Percentiles rank a stretch among this genome's conserved stretches.
Evolutionary conservation across 306 rosid species (phyloP).

Genomic region (Casuarina cunninghamiana): DNA sequence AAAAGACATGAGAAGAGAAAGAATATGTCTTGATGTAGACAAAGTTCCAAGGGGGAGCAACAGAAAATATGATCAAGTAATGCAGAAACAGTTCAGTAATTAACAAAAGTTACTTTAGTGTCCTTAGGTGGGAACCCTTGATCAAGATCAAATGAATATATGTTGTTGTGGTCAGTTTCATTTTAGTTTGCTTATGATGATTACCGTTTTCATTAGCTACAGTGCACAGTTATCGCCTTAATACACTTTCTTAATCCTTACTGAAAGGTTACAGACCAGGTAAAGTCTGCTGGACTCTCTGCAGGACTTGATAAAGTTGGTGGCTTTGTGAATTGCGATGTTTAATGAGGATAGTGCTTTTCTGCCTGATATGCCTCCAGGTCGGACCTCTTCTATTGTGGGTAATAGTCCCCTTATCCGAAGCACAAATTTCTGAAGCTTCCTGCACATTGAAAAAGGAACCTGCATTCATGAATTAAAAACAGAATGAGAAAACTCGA

Average conservation of each 20-base stretch:
- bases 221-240: too few relatives aligned
- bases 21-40: not conserved
- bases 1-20: too few relatives aligned
- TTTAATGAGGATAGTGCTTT: conserved; percentile 57
- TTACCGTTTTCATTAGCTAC: too few relatives aligned
- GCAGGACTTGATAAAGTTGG: conserved; percentile 53
- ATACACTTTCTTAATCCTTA: too few relatives aligned
- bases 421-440: conserved; percentile 51
- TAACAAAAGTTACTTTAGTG: too few relatives aligned
- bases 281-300: conserved; percentile 77
- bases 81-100: too few relatives aligned
- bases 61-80: too few relatives aligned
- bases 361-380: conserved; percentile 69
- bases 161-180: too few relatives aligned
- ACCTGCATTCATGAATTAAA: conserved; percentile 51
- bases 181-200: too few relatives aligned
- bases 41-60: not conserved
- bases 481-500: conserved; percentile 13
- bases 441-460: conserved; percentile 57
- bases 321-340: conserved; percentile 54
- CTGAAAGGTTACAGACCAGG: conserved; percentile 69
- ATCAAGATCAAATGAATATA: too few relatives aligned
- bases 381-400: conserved; percentile 71
- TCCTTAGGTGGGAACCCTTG: too few relatives aligned
- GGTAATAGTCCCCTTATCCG: conserved; percentile 57